Evolutionary conservation across 495 filamentous ascomycete species (phyloP), one percentile per base, ranked within the genome.

Genomic region (Entonaema liquescens): DNA sequence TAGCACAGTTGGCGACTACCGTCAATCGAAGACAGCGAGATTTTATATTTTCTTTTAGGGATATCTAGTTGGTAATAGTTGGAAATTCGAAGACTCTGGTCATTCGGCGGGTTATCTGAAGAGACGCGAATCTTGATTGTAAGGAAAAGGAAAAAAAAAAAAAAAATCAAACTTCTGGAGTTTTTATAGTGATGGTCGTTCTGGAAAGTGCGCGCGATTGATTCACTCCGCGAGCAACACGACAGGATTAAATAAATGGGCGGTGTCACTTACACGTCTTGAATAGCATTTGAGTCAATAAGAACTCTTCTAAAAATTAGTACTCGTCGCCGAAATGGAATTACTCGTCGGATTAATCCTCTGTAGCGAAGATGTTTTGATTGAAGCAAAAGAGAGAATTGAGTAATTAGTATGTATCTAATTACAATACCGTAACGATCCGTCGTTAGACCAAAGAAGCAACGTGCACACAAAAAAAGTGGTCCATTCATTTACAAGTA

Each of bases 401-500:
- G 13, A 19, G 19, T 29, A 52, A 9, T 42, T 2, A 42, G 25
- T 68, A 29, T 62, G 29, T 21, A 31, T 29, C 13, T 29, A 64
- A 50, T 66, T 66, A 50, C 47, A 59, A 38, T 21, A 23, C 50
- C 21, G 35, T 54, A 49, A 54, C 40, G 53, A 29, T 33, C 26
- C 31, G 31, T 12, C 19, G 40, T 33, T 63, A 15, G n/a, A 60
- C 52, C n/a, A 47, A 56, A 33, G n/a, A 33, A 64, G 60, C 28
- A 72, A 65, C 54, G 67, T 70, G 62, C 62, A 67, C 61, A 50
- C 33, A 19, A 35, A 71, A 33, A 68, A 70, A 61, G 62, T 67
- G 67, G 67, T 49, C 65, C 65, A 44, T 74, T 72, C 71, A 68
- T 70, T 68, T 73, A 71, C 52, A 65, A 64, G 75, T 65, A 68